Evolutionary conservation across 768 basidiomycete species (phyloP), one percentile per base, ranked within the genome.

Genomic region (Macrolepiota albuminosa): DNA sequence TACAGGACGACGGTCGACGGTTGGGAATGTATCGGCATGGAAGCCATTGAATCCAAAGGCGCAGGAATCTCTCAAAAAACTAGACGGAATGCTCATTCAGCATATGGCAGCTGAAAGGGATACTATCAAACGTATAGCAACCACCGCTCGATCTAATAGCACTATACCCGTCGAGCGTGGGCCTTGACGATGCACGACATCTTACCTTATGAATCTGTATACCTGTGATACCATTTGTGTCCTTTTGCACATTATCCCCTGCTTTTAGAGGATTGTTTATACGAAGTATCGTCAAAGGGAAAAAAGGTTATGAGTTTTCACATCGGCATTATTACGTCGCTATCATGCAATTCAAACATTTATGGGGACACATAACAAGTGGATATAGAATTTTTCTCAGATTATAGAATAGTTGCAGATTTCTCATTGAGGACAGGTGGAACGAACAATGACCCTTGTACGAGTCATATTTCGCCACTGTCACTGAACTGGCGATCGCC

Each of bases 71-170:
- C 69, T 87, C 61, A 78, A 74, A 73, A 83, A 79, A 72, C 73
- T 93, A 63, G 90, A 93, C 69, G 91, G 90, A 62, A 81, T 94
- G 84, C 74, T 94, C 55, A 74, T 85, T 56, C 85, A 88, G 70
- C 92, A 94, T 69, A 88, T 93, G 77, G 88, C 89, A 73, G 81
- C 86, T 55, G 92, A 94, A 74, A 86, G 85, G 75, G 88, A 91
- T 67, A 86, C 84, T 37, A 79, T 94, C 66, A 88, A 83, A 75
- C 79, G 84, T 73, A 92, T 94, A 69, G 86, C 92, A 24, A 76
- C 77, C 31, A 78, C 73, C 34, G 65, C 64, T 63, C 64, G 64
- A 57, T 65, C 68, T 24, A 67, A 65, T 51, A 51, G 49, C 31
- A 58, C 21, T 61, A 63, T 67, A 58, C 64, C 66, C 43, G 39